Conservation (phyloP, 176 grass and related monocot species). For the Carex littledalei region DNA sequence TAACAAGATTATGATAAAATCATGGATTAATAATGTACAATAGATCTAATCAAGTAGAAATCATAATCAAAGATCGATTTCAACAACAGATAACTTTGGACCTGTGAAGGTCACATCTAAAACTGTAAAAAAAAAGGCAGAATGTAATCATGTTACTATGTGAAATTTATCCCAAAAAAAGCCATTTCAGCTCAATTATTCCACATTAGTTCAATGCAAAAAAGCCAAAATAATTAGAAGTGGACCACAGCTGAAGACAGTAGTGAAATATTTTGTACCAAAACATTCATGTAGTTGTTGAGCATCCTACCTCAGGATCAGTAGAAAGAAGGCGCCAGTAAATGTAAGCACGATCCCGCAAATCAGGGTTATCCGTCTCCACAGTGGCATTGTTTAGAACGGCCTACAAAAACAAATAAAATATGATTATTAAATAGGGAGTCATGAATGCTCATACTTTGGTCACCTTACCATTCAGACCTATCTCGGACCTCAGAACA, state of each 20-base stretch:
- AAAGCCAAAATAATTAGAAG: not conserved
- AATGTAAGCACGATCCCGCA: conserved; percentile 96
- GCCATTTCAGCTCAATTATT: not conserved
- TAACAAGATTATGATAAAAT: conserved; percentile 24
- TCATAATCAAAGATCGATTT: not conserved
- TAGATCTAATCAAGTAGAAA: conserved; percentile 2
- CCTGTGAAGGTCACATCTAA: not conserved
- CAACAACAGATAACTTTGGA: not conserved
- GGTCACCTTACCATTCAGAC: not conserved
- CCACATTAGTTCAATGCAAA: not conserved
- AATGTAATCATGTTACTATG: not conserved
- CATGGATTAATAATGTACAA: no score
- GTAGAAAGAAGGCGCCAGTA: conserved; percentile 99
- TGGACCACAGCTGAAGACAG: not conserved
- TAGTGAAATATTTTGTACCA: not conserved
- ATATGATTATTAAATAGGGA: not conserved
- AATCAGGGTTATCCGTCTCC: conserved; percentile 98
- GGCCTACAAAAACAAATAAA: conserved; percentile 42
- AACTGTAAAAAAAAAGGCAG: not conserved
- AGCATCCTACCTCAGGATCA: conserved; percentile 81
- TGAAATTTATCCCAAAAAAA: not conserved
- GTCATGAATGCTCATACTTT: not conserved
- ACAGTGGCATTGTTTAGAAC: conserved; percentile 98
- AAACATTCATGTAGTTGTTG: not conserved
- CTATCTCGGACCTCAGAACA: not conserved